These are phyloP conservation scores for Parietaria judaica DNA, from an alignment of 306 rosid species.

Conservation along the genomic window DNA sequence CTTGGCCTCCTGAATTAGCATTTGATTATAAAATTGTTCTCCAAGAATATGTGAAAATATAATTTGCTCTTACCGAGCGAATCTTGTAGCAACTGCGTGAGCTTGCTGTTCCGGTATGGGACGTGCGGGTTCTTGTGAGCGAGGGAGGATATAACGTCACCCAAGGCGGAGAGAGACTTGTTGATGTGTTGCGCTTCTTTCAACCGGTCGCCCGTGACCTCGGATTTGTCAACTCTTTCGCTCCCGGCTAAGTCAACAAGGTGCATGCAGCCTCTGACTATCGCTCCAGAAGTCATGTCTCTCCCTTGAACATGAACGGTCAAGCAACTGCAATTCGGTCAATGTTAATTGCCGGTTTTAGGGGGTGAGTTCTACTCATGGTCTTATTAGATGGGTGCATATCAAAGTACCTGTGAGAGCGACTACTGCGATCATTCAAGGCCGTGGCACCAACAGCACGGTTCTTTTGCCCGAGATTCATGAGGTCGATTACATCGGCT, in stretches of 20 bases:
- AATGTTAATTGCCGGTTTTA: too few species aligned
- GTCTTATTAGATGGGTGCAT: too few species aligned
- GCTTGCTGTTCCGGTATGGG: constrained; percentile 94
- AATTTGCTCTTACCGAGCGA: constrained; percentile 61
- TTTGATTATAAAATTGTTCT: constrained; percentile 1
- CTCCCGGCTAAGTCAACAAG: constrained; percentile 96
- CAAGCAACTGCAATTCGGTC: constrained; percentile 61
- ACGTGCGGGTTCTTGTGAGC: constrained; percentile 93
- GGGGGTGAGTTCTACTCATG: too few species aligned
- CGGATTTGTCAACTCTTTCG: constrained; percentile 95
- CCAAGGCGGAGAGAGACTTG: constrained; percentile 90
- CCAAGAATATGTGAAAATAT: neutral
- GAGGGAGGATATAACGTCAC: constrained; percentile 93
- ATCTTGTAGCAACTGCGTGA: constrained; percentile 93
- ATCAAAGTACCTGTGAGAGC: constrained; percentile 71
- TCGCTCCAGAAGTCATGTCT: constrained; percentile 76
- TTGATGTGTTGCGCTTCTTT: constrained; percentile 97
- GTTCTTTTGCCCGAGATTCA: constrained; percentile 88
- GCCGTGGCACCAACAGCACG: constrained; percentile 97
- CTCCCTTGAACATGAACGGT: constrained; percentile 97
- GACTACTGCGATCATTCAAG: constrained; percentile 90
- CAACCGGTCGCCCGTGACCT: constrained; percentile 89
- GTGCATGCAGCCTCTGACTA: constrained; percentile 89
- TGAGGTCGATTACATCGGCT: constrained; percentile 73
- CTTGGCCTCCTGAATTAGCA: constrained; percentile 70